A percentile compares a stretch with the other conserved stretches of the same genome.
Evolutionary conservation across 164 flowering plant species (phyloP).

Genomic region (Vitis rotundifolia): DNA sequence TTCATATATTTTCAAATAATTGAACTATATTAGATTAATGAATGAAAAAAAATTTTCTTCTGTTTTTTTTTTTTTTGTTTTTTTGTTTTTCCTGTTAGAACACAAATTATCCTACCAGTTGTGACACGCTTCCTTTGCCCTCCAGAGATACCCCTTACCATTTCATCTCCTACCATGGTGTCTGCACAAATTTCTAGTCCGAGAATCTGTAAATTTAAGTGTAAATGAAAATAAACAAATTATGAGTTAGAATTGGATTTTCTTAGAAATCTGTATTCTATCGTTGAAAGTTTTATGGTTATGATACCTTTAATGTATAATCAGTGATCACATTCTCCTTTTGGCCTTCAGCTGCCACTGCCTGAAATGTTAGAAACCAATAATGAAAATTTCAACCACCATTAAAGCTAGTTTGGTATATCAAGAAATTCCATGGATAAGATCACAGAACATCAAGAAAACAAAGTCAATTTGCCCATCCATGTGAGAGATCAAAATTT

Average conservation of each 20-base stretch:
- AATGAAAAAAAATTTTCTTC: too few relatives aligned
- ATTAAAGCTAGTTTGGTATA: background rate
- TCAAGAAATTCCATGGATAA: background rate
- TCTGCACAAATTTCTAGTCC: constrained; percentile 42
- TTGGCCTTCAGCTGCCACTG: constrained; percentile 32
- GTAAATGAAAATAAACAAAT: too few relatives aligned
- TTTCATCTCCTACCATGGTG: constrained; percentile 41
- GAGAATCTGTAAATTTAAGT: constrained; percentile 22
- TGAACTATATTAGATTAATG: constrained; percentile 7
- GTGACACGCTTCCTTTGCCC: constrained; percentile 44
- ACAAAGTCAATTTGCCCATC: too few relatives aligned
- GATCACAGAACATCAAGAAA: background rate
- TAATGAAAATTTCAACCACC: background rate
- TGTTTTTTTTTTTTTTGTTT: too few relatives aligned
- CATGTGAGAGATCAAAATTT: too few relatives aligned
- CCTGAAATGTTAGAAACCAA: constrained; percentile 20
- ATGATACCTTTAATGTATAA: constrained; percentile 32
- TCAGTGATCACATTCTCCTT: constrained; percentile 35
- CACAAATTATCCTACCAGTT: constrained; percentile 20
- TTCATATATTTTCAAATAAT: background rate
- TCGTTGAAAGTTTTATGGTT: background rate
- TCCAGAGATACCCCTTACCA: constrained; percentile 44
- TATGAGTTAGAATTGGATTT: background rate
- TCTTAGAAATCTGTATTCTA: background rate
- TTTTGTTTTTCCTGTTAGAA: too few relatives aligned